These are phyloP conservation scores for Osmanthus fragrans DNA, from an alignment of 257 asterid species.

Conservation along the genomic window DNA sequence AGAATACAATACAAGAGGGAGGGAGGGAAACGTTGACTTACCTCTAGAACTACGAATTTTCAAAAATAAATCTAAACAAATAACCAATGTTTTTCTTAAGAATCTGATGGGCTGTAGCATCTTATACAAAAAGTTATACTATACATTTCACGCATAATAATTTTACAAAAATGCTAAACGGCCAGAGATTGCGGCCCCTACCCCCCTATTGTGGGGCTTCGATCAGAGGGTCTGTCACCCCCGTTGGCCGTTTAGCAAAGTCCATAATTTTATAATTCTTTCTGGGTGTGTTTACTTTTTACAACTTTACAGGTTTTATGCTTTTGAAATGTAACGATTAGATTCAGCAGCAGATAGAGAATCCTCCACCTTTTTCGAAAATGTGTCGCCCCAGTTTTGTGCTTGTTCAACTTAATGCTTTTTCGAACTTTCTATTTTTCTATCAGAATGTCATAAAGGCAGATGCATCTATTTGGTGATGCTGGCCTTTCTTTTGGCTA, in stretches of 20 bases:
- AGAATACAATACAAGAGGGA: too few relatives aligned
- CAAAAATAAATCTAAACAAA: conserved; percentile 3
- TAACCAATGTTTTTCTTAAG: neutral
- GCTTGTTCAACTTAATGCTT: conserved; percentile 17
- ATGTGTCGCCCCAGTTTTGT: conserved; percentile 7
- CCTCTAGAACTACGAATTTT: too few relatives aligned
- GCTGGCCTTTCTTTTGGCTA: conserved; percentile 23
- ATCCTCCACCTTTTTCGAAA: conserved; percentile 10
- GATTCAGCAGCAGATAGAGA: conserved; percentile 10
- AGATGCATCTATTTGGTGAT: conserved; percentile 1
- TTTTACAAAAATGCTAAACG: too few relatives aligned
- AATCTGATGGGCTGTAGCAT: too few relatives aligned
- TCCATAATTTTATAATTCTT: conserved; percentile 2
- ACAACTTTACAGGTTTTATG: conserved; percentile 25
- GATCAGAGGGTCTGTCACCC: too few relatives aligned
- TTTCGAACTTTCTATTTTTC: conserved; percentile 16
- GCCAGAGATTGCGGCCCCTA: too few relatives aligned
- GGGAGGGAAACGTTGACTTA: too few relatives aligned
- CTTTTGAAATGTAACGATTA: conserved; percentile 26
- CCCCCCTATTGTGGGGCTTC: too few relatives aligned
- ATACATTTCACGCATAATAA: neutral
- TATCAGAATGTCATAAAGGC: conserved; percentile 33
- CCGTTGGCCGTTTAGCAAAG: too few relatives aligned
- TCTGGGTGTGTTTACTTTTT: conserved; percentile 11
- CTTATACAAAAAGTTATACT: neutral